phyloP scores from a whole-genome alignment of 129 eudicot genomes.

The Lonicera japonica region DNA sequence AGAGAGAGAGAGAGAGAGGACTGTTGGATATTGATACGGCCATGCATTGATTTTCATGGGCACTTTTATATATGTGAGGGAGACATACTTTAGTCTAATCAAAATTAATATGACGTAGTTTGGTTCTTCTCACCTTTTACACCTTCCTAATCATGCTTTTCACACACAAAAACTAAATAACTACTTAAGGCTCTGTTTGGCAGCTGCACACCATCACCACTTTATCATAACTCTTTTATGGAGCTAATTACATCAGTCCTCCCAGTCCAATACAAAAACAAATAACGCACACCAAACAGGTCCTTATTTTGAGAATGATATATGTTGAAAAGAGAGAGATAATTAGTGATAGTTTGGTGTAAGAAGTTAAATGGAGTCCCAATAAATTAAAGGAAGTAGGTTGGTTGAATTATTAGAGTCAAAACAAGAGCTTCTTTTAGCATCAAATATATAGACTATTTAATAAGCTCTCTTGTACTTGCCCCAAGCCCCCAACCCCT shows the following conservation, averaged over 20 bases:
- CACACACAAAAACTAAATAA: slow-evolving; percentile 10
- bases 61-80: slow-evolving; percentile 34
- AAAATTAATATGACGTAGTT: slow-evolving; percentile 4
- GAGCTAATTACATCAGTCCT: no score
- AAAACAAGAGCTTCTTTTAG: slow-evolving; percentile 5
- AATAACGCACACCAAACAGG: not conserved
- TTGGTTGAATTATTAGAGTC: slow-evolving; percentile 1
- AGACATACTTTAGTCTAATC: slow-evolving; percentile 20
- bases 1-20: slow-evolving; percentile 12
- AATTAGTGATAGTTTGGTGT: not conserved
- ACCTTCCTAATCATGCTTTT: slow-evolving; percentile 39
- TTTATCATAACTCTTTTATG: no score
- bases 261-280: not conserved
- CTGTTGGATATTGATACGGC: slow-evolving; percentile 24
- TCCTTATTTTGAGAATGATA: not conserved
- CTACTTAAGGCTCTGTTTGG: no score
- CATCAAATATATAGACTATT: not conserved
- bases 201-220: no score
- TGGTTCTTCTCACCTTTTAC: slow-evolving; percentile 19
- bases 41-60: slow-evolving; percentile 38
- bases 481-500: not conserved
- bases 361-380: slow-evolving; percentile 4
- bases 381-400: not conserved
- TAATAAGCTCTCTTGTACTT: not conserved
- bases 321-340: no score